A percentile compares a stretch with the other conserved stretches of the same genome.
These are phyloP conservation scores for Beauveria sp. DNA, from an alignment of 2,329 filamentous ascomycete genomes.

Conservation along the genomic window DNA sequence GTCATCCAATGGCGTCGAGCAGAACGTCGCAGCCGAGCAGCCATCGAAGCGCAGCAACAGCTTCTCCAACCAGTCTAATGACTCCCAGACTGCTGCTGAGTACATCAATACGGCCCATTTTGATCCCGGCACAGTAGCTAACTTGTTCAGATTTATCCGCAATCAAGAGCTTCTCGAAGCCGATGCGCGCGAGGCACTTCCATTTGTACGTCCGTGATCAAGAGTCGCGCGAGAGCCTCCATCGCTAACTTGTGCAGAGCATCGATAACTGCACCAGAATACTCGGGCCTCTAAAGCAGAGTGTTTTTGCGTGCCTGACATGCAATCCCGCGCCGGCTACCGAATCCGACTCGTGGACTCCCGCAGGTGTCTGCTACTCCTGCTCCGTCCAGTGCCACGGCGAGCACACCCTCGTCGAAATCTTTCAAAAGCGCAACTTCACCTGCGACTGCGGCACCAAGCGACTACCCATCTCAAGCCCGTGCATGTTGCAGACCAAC, in stretches of 20 bases:
- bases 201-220: slow-evolving; percentile 58
- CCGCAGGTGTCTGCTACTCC: slow-evolving; percentile 88
- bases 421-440: slow-evolving; percentile 93
- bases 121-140: neutral
- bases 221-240: neutral
- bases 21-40: slow-evolving; percentile 14
- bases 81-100: slow-evolving; percentile 68
- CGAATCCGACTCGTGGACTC: slow-evolving; percentile 39
- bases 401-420: slow-evolving; percentile 88
- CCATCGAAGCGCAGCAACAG: slow-evolving; percentile 43
- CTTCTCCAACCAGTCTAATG: slow-evolving; percentile 51
- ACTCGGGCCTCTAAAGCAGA: slow-evolving; percentile 82
- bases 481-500: slow-evolving; percentile 71
- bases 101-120: slow-evolving; percentile 27
- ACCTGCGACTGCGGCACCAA: slow-evolving; percentile 94
- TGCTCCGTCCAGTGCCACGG: slow-evolving; percentile 96
- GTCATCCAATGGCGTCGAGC: slow-evolving; percentile 10
- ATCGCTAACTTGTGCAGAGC: slow-evolving; percentile 50
- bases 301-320: slow-evolving; percentile 85
- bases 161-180: slow-evolving; percentile 86
- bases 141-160: slow-evolving; percentile 65
- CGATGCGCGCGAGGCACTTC: slow-evolving; percentile 88
- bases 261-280: slow-evolving; percentile 89
- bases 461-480: slow-evolving; percentile 60
- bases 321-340: slow-evolving; percentile 75